These are phyloP conservation scores for Theileria equi DNA, from an alignment of 169 alveolate species.

Conservation along the genomic window DNA sequence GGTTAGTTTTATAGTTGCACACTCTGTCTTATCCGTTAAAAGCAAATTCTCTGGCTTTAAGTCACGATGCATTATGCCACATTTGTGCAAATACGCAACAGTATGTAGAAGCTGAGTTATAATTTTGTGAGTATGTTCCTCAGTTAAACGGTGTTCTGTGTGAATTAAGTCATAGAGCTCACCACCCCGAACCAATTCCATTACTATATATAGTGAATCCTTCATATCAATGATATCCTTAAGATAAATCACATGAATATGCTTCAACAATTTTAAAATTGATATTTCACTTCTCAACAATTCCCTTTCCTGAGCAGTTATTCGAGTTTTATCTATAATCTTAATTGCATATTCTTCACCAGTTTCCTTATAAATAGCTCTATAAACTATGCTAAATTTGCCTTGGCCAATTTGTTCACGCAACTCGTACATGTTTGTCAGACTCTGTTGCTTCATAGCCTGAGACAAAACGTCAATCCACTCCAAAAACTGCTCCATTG, in stretches of 20 bases:
- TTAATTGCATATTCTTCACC: slow-evolving; percentile 81
- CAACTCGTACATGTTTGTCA: slow-evolving; percentile 73
- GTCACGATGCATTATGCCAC: slow-evolving; percentile 94
- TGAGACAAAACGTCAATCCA: slow-evolving; percentile 82
- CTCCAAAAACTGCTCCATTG: slow-evolving; percentile 65
- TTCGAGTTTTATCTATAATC: slow-evolving; percentile 78
- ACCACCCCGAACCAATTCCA: slow-evolving; percentile 87
- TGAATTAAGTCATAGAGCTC: slow-evolving; percentile 80
- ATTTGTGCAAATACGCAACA: slow-evolving; percentile 90
- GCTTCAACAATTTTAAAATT: slow-evolving; percentile 78
- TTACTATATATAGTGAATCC: slow-evolving; percentile 81
- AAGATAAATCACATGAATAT: slow-evolving; percentile 83
- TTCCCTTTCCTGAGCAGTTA: slow-evolving; percentile 80
- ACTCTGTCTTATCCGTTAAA: slow-evolving; percentile 85
- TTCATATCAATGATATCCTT: slow-evolving; percentile 83
- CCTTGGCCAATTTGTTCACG: slow-evolving; percentile 79
- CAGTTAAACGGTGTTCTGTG: slow-evolving; percentile 70
- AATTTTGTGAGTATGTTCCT: slow-evolving; percentile 78
- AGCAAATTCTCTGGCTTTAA: slow-evolving; percentile 95
- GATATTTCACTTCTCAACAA: slow-evolving; percentile 83
- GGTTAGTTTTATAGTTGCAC: slow-evolving; percentile 89
- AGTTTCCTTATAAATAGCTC: slow-evolving; percentile 75
- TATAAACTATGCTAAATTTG: slow-evolving; percentile 82
- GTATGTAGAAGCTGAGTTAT: slow-evolving; percentile 88
- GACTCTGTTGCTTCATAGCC: slow-evolving; percentile 79